phyloP scores from a whole-genome alignment of 768 basidiomycete genomes.

The Macrolepiota albuminosa region DNA sequence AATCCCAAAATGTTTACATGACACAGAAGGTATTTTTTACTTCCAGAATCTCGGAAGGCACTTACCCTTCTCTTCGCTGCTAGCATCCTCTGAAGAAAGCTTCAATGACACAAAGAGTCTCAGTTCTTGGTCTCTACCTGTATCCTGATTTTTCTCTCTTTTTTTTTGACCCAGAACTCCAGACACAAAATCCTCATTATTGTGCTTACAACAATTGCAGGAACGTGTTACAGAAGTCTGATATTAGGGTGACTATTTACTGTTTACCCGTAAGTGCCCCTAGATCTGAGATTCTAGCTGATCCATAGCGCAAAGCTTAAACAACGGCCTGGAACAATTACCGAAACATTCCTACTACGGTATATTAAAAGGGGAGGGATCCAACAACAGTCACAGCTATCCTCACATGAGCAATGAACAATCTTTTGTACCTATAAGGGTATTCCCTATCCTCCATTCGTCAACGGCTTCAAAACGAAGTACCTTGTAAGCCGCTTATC shows the following conservation, averaged over 20 bases:
- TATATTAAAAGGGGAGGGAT: neutral
- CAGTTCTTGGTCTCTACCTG: neutral
- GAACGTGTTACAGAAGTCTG: constrained; percentile 4
- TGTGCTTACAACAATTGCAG: neutral
- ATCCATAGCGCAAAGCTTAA: constrained; percentile 9
- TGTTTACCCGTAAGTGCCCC: neutral
- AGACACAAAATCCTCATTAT: neutral
- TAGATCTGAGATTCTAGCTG: constrained; percentile 7
- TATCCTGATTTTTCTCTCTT: neutral
- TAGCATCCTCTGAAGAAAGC: neutral
- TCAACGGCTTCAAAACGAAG: no score
- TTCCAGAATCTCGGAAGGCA: constrained; percentile 9
- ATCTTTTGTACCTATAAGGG: neutral
- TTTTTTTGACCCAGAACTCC: no score
- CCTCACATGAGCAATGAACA: neutral
- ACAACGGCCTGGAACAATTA: neutral
- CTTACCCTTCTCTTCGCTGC: neutral
- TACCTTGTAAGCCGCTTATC: neutral
- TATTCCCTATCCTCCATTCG: no score
- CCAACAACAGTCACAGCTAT: neutral
- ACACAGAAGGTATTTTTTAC: constrained; percentile 10
- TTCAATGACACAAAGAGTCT: neutral
- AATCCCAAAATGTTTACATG: constrained; percentile 14
- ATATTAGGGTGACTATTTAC: neutral
- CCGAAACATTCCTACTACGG: neutral